phyloP scores from a whole-genome alignment of 768 basidiomycete genomes.

The Vishniacozyma victoriae region DNA sequence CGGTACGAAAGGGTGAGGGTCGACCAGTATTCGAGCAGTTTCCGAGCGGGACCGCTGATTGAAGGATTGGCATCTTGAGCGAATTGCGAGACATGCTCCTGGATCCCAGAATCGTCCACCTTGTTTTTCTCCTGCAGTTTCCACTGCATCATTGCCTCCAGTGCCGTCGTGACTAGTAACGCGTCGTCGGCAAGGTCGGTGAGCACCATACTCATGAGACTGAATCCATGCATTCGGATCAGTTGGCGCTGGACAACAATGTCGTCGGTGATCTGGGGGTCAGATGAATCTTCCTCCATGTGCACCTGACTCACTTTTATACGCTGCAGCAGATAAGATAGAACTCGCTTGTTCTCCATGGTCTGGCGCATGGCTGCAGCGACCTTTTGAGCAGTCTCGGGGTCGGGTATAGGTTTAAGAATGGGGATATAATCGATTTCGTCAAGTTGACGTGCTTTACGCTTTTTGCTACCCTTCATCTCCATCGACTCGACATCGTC shows the following conservation, averaged over 20 bases:
- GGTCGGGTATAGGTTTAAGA: slow-evolving; percentile 61
- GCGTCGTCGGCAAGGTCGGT: slow-evolving; percentile 66
- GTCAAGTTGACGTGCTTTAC: slow-evolving; percentile 84
- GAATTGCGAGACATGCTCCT: slow-evolving; percentile 58
- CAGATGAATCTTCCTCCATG: too few relatives aligned
- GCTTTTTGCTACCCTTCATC: slow-evolving; percentile 81
- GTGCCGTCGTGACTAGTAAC: slow-evolving; percentile 60
- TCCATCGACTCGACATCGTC: slow-evolving; percentile 79
- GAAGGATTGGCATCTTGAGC: slow-evolving; percentile 56
- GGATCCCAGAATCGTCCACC: slow-evolving; percentile 75
- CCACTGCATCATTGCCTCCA: slow-evolving; percentile 55
- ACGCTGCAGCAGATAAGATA: slow-evolving; percentile 74
- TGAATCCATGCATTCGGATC: slow-evolving; percentile 87
- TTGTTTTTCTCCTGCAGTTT: slow-evolving; percentile 81
- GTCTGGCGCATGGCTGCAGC: slow-evolving; percentile 87
- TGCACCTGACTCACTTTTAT: slow-evolving; percentile 75
- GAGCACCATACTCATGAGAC: slow-evolving; percentile 81
- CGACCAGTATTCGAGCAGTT: slow-evolving; percentile 76
- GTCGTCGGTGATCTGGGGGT: slow-evolving; percentile 77
- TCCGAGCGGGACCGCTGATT: slow-evolving; percentile 58
- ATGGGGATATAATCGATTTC: slow-evolving; percentile 57
- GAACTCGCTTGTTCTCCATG: slow-evolving; percentile 65
- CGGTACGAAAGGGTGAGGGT: slow-evolving; percentile 51
- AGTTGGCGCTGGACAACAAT: slow-evolving; percentile 67
- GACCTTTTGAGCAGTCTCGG: slow-evolving; percentile 68